These are phyloP conservation scores for Fusarium poae DNA, from an alignment of 2,329 filamentous ascomycete species.

Conservation along the genomic window DNA sequence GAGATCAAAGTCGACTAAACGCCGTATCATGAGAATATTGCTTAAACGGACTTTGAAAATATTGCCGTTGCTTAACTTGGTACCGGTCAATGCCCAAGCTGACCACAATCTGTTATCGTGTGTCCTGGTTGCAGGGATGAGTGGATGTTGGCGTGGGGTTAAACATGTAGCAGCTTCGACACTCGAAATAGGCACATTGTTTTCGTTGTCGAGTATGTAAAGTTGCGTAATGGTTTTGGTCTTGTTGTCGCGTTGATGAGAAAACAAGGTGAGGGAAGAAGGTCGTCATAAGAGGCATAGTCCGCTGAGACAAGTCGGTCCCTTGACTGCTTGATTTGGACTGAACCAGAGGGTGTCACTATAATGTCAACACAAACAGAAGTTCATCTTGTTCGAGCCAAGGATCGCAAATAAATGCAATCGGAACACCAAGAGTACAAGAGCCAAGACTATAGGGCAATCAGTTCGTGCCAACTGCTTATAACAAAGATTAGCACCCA, in stretches of 20 bases:
- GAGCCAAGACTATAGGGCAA: background rate
- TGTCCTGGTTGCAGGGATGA: slow-evolving; percentile 15
- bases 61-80: slow-evolving; percentile 16
- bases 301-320: background rate
- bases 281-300: slow-evolving; percentile 9
- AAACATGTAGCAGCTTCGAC: slow-evolving; percentile 7
- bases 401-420: background rate
- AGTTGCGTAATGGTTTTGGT: slow-evolving; percentile 25
- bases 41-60: slow-evolving; percentile 7
- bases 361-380: background rate
- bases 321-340: slow-evolving; percentile 4
- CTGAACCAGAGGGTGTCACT: background rate
- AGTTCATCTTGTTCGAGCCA: background rate
- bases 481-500: slow-evolving; percentile 1
- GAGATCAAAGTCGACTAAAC: slow-evolving; percentile 6
- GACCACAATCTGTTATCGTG: slow-evolving; percentile 10
- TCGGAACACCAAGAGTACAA: background rate
- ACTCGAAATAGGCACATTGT: slow-evolving; percentile 16
- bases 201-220: slow-evolving; percentile 20
- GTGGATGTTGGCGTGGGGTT: slow-evolving; percentile 23
- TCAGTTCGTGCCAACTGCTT: background rate
- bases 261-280: slow-evolving; percentile 34
- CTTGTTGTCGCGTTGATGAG: slow-evolving; percentile 34
- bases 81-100: slow-evolving; percentile 43
- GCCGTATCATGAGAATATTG: slow-evolving; percentile 32